Evolutionary conservation across 805 yeast species (phyloP).

Genomic region (Scheffersomyces ergatensis): DNA sequence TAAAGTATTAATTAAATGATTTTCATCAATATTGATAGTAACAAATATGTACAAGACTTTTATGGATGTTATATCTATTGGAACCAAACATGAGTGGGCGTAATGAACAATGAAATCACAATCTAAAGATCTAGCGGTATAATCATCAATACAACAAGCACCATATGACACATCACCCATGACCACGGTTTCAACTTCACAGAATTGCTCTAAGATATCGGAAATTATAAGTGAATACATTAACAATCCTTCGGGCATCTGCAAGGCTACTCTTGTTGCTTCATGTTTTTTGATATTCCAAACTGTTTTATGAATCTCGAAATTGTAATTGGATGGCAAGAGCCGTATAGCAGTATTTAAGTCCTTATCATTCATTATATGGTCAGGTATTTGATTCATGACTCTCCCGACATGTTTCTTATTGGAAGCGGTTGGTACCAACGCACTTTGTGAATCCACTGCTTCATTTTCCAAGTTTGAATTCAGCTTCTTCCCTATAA

Average conservation of each 20-base stretch:
- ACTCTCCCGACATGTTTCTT: conserved; percentile 52
- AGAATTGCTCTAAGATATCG: conserved; percentile 90
- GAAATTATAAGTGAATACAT: conserved; percentile 87
- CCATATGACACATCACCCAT: conserved; percentile 99
- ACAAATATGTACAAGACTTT: conserved; percentile 95
- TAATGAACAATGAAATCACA: conserved; percentile 95
- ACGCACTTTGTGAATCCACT: conserved; percentile 14
- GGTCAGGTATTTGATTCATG: conserved; percentile 84
- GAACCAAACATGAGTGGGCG: conserved; percentile 96
- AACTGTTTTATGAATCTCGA: conserved; percentile 92
- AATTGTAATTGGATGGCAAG: conserved; percentile 88
- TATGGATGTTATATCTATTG: conserved; percentile 86
- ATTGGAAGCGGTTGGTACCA: conserved; percentile 19
- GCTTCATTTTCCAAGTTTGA: conserved; percentile 6
- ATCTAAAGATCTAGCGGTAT: conserved; percentile 85
- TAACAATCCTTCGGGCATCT: conserved; percentile 95
- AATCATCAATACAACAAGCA: conserved; percentile 97
- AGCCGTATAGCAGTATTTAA: conserved; percentile 80
- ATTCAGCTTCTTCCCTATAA: conserved; percentile 53
- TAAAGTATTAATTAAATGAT: conserved; percentile 76
- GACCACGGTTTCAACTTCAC: conserved; percentile 79
- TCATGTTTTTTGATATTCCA: conserved; percentile 80
- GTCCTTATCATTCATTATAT: conserved; percentile 74
- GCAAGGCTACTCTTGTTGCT: conserved; percentile 86
- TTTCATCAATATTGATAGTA: conserved; percentile 83